phyloP scores from a whole-genome alignment of 164 flowering plant genomes.

The Tetrastigma voinierianum region DNA sequence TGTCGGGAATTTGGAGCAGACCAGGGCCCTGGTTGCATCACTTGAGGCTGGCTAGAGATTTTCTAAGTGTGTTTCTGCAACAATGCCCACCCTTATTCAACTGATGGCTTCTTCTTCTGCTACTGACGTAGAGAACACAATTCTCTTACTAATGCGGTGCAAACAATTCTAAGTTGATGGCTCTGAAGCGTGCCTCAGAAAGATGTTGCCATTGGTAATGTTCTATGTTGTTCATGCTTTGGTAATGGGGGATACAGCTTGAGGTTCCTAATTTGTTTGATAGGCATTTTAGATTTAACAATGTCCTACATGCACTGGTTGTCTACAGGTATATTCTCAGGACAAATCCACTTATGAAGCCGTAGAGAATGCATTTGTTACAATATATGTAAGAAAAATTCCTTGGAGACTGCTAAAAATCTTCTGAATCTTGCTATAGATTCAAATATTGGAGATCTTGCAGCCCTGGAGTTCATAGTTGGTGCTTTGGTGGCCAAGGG shows the following conservation, averaged over 20 bases:
- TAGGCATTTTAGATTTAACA: not conserved
- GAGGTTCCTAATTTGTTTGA: not conserved
- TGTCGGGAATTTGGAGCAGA: slow-evolving; percentile 89
- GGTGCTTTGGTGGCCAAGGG: slow-evolving; percentile 82
- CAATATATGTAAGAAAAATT: slow-evolving; percentile 73
- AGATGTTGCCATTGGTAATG: slow-evolving; percentile 92
- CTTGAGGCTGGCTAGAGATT: slow-evolving; percentile 92
- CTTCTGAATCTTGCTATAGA: slow-evolving; percentile 75
- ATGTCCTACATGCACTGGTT: not conserved
- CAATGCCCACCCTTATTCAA: slow-evolving; percentile 90
- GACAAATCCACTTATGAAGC: slow-evolving; percentile 95
- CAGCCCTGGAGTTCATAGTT: slow-evolving; percentile 76
- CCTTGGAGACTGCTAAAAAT: slow-evolving; percentile 78
- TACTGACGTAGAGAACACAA: slow-evolving; percentile 89
- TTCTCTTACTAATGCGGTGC: slow-evolving; percentile 91
- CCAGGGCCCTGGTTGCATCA: slow-evolving; percentile 91
- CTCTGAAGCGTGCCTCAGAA: slow-evolving; percentile 85
- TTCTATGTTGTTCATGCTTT: slow-evolving; percentile 10
- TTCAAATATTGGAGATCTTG: slow-evolving; percentile 93
- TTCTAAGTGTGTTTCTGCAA: slow-evolving; percentile 71
- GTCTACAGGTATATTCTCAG: slow-evolving; percentile 85
- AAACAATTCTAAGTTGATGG: slow-evolving; percentile 95
- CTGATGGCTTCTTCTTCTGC: slow-evolving; percentile 97
- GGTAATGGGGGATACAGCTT: not conserved
- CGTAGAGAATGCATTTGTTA: slow-evolving; percentile 87